Evolutionary conservation across 495 filamentous ascomycete species (phyloP), one percentile per base, ranked within the genome.

Genomic region (Hypomontagnella submonticulosa): DNA sequence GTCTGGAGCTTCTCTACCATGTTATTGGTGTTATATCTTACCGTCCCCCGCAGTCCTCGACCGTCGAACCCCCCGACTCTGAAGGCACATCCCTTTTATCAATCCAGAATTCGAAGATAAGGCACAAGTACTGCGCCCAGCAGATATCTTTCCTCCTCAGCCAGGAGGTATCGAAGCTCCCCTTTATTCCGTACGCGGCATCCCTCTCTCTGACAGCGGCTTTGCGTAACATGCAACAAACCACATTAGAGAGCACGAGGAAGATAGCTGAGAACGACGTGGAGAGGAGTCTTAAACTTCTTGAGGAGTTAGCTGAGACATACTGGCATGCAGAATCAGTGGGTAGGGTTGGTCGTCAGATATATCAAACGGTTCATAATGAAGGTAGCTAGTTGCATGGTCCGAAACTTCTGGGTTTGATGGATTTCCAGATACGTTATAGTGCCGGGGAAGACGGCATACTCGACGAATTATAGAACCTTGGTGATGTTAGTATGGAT

Each of bases 321-420:
- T 88, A 85, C 80, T 82, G 79, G 68, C 83, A 83, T 49, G 85
- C 86, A 10, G 84, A 84, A 64, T 80, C 79, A 11, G 86, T 84
- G 77, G 81, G 83, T 5, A 75, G 79, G 15, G 71, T 86, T 11
- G 85, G 82, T 7, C 51, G 50, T 41, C 50, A 52, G 18, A 44
- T 66, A 30, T 47, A 50, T 27, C 42, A 50, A 16, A 56, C 37
- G 5, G 23, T 63, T 43, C 10, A 32, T 60, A 37, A 36, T 20
- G 46, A 36, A 18, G 9, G 9, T 10, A 13, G 32, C 32, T n/a
- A 34, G 4, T 5, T 34, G 5, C 32, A 38, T 13, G 9, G 9
- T 13, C 3, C 10, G 9, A 3, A 38, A 27, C 2, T 27, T 27
- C 6, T 6, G 23, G 6, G 23, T 27, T 27, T 2, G 6, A 27